A percentile compares a stretch with the other conserved stretches of the same genome.
Conservation (phyloP, 108 stramenopile species). For the Chaetoceros muelleri region DNA sequence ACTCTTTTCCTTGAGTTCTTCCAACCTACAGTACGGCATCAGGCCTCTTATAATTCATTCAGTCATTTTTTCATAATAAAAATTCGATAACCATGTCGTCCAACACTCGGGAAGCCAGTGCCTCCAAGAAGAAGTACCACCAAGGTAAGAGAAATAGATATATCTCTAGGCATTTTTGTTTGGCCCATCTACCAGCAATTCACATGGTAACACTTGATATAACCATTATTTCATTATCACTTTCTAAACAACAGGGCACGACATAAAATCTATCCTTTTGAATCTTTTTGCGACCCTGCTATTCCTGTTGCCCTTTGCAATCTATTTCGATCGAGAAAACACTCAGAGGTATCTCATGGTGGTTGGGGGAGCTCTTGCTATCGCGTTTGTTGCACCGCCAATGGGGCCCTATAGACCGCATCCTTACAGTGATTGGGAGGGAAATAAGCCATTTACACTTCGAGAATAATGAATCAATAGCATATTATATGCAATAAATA, state of each 20-base stretch:
- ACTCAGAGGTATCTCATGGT: constrained; percentile 16
- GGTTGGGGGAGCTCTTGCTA: constrained; percentile 24
- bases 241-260: constrained; percentile 30
- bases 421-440: constrained; percentile 62
- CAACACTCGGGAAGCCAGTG: no score
- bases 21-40: no score
- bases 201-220: no score
- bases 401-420: constrained; percentile 72
- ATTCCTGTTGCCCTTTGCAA: constrained; percentile 50
- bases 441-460: constrained; percentile 35
- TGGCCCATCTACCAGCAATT: no score
- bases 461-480: background rate
- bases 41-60: no score
- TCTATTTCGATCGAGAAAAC: constrained; percentile 32
- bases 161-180: no score
- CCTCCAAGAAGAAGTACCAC: background rate
- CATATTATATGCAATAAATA: no score
- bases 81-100: no score
- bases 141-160: background rate
- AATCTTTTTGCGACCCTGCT: constrained; percentile 51
- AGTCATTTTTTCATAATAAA: no score
- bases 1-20: no score
- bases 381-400: constrained; percentile 57
- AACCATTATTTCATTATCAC: background rate
- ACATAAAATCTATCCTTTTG: constrained; percentile 58